Base-by-base conservation (phyloP, 176 grass and related monocot genomes). In the Typha latifolia region DNA sequence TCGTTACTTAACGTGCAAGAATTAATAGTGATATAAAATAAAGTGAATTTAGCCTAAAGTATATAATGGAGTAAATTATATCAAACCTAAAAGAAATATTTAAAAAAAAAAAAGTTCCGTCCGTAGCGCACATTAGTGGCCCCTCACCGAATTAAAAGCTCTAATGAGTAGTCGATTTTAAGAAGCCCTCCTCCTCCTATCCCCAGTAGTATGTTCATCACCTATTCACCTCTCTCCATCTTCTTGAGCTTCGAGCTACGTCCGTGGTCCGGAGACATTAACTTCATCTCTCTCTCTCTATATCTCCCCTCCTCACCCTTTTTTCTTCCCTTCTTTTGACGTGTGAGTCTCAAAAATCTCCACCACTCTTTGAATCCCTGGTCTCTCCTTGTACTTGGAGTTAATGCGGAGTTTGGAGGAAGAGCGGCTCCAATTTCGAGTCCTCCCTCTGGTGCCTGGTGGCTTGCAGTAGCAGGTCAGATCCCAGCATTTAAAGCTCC, bases 401-500 rank as follows among this genome's bases (percentile, higher is more conserved):
- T 59, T 59, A 59, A n/a, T 59, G 53, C 11, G 6, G 53, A 19
- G n/a, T 14, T 65, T 10, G 63, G 37, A 43, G 37, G 37, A 43
- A 7, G 8, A 43, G 37, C 5, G 37, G 5, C 37, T 43, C 37
- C 37, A 43, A 43, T 48, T 26, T 27, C 23, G 14, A 0, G 16
- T 49, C 10, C 48, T 18, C 18, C 1, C 50, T 19, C 69, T 64
- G 69, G 61, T n/a, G n/a, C n/a, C n/a, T n/a, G n/a, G n/a, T 67
- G 32, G 63, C 12, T 65, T 12, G 69, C 72, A 50, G 74, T 74
- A 64, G 76, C 79, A 78, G 82, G 73, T 80, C 79, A 80, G 78
- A 93, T 79, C 68, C 67, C 51, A 48, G 64, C 86, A 95, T 95
- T 95, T 82, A 95, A 83, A 69, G 72, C 77, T 77, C 75, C 79